Evolutionary conservation across 2,329 filamentous ascomycete species (phyloP), one percentile per base, ranked within the genome.

Genomic region (Fusarium beomiforme): DNA sequence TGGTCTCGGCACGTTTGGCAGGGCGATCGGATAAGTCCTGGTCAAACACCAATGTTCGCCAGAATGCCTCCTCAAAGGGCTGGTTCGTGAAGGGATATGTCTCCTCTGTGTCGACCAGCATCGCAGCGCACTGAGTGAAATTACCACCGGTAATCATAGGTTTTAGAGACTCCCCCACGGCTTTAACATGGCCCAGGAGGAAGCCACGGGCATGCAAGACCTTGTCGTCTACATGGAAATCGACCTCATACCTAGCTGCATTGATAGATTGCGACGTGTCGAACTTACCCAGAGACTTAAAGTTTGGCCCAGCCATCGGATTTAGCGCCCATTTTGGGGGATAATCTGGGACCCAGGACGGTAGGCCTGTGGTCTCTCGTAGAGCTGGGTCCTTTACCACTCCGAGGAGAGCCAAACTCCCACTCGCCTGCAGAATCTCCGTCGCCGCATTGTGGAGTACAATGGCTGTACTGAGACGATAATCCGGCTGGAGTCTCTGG

Each of bases 11-110:
- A 10, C 55, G 11, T 21, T 36, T 54, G 14, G 56, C 56, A 6
- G 56, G 56, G 7, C 47, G 47, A 10, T 55, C 19, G 11, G 36
- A 33, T 39, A 55, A 29, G 13, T 59, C 56, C 13, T 55, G 47
- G 2, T 59, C 56, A 39, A 39, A 59, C 5, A 59, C 29, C 7
- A 59, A 13, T 19, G 56, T 59, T 42, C 56, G 19, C 56, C 56
- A 59, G 19, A 59, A 59, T 3, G 56, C 56, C 12, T 59, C 56
- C 3, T 24, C 37, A 3, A 41, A 36, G 1, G 47, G n/a, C 6
- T 59, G 56, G 2, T 17, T 26, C 2, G 47, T 55, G n/a, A 26
- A 16, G 0, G 0, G 9, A 4, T 59, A 59, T 4, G 2, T 36
- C 3, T 14, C 14, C 12, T 55, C 47, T 31, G 33, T 29, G 3